Evolutionary conservation across 768 basidiomycete genomes (phyloP), one percentile per base, ranked within the genome.

Genomic region (Sarcomyxa edulis): DNA sequence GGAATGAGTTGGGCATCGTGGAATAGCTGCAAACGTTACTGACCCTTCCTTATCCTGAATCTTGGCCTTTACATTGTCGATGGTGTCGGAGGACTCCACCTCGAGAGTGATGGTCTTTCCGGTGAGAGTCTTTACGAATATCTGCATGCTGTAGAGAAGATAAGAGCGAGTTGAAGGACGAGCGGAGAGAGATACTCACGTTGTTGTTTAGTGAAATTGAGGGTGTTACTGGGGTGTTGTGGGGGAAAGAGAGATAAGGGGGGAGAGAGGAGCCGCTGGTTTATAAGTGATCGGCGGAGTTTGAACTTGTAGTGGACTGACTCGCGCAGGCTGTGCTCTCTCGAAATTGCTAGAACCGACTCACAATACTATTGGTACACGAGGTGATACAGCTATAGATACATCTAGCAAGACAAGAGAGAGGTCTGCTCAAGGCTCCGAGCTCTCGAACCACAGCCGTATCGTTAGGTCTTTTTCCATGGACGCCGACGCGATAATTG

Each of bases 381-480:
- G n/a, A n/a, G n/a, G n/a, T n/a, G n/a, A n/a, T n/a, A 32, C 32
- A 32, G 19, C 7, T 9, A 12, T 18, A n/a, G 15, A 23, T 38
- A 19, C 39, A 39, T 28, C n/a, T 31, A 25, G 22, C 35, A 18
- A 35, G 29, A 12, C n/a, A 32, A 7, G 31, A 32, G 25, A n/a
- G 31, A n/a, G 20, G 35, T 35, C 21, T 20, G 19, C 15, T 41
- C 60, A 56, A n/a, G n/a, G n/a, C n/a, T n/a, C n/a, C n/a, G n/a
- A n/a, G n/a, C n/a, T n/a, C 51, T 85, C 80, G 40, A 69, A 65
- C 93, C 93, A 96, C 11, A 97, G 49, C 37, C 82, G 73, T 51
- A 97, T 86, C 4, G 80, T 81, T 44, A 87, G 61, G 49, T 95
- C 93, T 48, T 90, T 90, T 49, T 93, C 91, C 74, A 89, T 81